Evolutionary conservation across 345 rosid genomes (phyloP).

Genomic region (Triadica sebifera): DNA sequence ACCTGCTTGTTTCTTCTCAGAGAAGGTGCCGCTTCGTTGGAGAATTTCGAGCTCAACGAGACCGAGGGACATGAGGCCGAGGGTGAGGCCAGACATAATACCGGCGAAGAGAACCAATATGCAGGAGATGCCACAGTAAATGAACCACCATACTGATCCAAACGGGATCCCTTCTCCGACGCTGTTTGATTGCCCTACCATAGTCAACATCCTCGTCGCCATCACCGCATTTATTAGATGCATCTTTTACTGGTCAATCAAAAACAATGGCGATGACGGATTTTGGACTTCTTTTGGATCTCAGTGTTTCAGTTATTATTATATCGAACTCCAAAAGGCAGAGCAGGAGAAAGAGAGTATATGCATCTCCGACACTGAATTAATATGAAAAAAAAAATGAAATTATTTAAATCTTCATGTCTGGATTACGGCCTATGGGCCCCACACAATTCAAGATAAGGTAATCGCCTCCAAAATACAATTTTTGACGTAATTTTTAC

Average conservation of each 20-base stretch:
- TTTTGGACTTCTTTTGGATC: background rate
- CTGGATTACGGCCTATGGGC: background rate
- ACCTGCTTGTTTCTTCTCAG: constrained; percentile 97
- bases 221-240: constrained; percentile 56
- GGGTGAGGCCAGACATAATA: constrained; percentile 92
- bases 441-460: too few species aligned
- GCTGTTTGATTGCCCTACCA: constrained; percentile 30
- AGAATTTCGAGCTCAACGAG: constrained; percentile 95
- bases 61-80: constrained; percentile 97
- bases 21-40: constrained; percentile 79
- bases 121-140: constrained; percentile 73
- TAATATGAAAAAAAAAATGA: background rate
- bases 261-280: background rate
- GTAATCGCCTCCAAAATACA: too few species aligned
- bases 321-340: background rate
- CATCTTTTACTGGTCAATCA: constrained; percentile 31
- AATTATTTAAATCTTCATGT: background rate
- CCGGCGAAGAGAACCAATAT: constrained; percentile 92
- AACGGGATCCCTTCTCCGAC: constrained; percentile 47
- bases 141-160: constrained; percentile 57
- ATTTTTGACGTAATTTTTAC: too few species aligned
- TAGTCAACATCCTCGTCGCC: constrained; percentile 58
- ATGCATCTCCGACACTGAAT: background rate
- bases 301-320: background rate
- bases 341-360: background rate